Evolutionary conservation across 345 rosid genomes (phyloP).

Genomic region (Pistacia integerrima): DNA sequence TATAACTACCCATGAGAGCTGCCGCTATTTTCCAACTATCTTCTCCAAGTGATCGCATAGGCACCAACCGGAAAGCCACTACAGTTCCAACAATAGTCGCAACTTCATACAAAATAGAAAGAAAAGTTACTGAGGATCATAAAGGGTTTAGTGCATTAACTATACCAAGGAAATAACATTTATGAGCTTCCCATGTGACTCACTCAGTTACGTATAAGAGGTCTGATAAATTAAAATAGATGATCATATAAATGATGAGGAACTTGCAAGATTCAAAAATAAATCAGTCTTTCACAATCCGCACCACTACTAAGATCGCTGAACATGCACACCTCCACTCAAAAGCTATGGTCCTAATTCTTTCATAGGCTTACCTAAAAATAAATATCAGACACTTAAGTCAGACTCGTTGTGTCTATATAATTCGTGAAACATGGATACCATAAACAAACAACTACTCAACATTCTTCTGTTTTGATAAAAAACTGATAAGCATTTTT

Average conservation of each 20-base stretch:
- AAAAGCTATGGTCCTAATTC: neutral
- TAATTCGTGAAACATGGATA: neutral
- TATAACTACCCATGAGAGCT: conserved; percentile 88
- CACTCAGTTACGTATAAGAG: neutral
- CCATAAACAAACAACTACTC: neutral
- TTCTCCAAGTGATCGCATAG: conserved; percentile 86
- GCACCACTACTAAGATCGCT: conserved; percentile 1
- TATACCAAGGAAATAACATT: neutral
- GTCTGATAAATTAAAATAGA: too few species aligned
- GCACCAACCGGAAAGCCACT: conserved; percentile 70
- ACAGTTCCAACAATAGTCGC: conserved; percentile 69
- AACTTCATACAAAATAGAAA: conserved; percentile 42
- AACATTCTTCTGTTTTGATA: neutral
- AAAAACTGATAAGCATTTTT: neutral
- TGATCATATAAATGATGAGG: too few species aligned
- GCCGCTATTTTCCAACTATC: conserved; percentile 95
- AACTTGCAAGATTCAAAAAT: neutral
- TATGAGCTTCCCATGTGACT: neutral
- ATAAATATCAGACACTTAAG: neutral
- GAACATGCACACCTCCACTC: conserved; percentile 1
- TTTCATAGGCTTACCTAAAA: neutral
- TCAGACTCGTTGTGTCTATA: neutral
- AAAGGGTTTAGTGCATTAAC: neutral
- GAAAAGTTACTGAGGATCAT: neutral
- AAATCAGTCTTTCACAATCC: conserved; percentile 1